These are phyloP conservation scores for Coemansia sp. DNA, from an alignment of 192 early-diverging fungal species.

Conservation along the genomic window DNA sequence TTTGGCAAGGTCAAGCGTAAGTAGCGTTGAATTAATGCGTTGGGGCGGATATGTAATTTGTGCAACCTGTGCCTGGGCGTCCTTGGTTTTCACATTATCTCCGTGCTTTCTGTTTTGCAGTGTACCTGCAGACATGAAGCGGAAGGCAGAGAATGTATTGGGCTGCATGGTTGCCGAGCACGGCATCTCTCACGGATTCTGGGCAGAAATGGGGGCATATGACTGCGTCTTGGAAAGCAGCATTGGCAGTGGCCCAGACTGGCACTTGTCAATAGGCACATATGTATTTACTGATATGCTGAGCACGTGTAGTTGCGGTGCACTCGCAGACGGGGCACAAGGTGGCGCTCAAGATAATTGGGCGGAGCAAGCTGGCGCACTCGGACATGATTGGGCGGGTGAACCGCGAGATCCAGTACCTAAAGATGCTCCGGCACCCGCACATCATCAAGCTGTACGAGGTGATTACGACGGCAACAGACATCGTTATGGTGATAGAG, in stretches of 20 bases:
- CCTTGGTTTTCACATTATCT: background rate
- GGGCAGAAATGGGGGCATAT: background rate
- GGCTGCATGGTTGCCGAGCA: background rate
- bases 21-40: slow-evolving; percentile 10
- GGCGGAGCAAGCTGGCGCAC: slow-evolving; percentile 85
- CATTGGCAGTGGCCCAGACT: background rate
- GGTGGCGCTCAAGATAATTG: slow-evolving; percentile 96
- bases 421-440: slow-evolving; percentile 90
- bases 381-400: slow-evolving; percentile 95
- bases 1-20: slow-evolving; percentile 99
- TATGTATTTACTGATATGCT: background rate
- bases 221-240: background rate
- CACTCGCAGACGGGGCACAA: slow-evolving; percentile 94
- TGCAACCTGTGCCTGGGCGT: background rate
- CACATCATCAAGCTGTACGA: slow-evolving; percentile 99
- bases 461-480: slow-evolving; percentile 93
- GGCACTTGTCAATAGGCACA: background rate
- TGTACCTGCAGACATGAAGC: background rate
- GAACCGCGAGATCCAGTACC: slow-evolving; percentile 96
- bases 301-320: slow-evolving; percentile 74
- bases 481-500: slow-evolving; percentile 95
- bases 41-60: slow-evolving; percentile 3
- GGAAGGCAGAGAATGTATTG: background rate
- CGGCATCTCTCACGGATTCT: background rate
- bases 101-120: background rate